Percentiles rank a stretch among this genome's conserved stretches.
Evolutionary conservation across 352 stramenopile species (phyloP).

Genomic region (Pythium dissimile): DNA sequence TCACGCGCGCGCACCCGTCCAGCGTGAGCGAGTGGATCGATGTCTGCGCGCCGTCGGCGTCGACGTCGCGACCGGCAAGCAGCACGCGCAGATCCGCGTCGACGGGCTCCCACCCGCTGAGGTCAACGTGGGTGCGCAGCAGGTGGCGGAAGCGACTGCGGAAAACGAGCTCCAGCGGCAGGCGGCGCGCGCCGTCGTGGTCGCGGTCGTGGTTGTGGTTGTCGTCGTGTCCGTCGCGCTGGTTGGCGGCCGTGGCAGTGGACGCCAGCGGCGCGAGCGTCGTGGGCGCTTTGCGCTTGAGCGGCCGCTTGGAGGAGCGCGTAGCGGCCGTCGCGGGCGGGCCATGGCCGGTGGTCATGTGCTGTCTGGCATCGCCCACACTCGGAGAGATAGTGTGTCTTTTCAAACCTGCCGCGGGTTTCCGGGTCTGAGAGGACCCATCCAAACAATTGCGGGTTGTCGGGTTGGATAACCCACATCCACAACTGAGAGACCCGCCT

Average conservation of each 20-base stretch:
- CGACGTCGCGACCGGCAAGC: constrained; percentile 5
- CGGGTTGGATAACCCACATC: neutral
- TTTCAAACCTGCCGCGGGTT: neutral
- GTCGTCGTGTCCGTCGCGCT: too few species aligned
- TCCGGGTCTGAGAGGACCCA: neutral
- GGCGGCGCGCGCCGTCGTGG: neutral
- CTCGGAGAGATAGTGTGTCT: neutral
- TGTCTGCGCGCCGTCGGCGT: too few species aligned
- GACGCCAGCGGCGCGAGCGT: constrained; percentile 19
- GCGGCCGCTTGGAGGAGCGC: neutral
- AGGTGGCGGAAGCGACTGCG: constrained; percentile 25
- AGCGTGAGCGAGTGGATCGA: constrained; percentile 22
- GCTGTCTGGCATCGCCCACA: neutral
- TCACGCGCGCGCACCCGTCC: constrained; percentile 26
- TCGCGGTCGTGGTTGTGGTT: too few species aligned
- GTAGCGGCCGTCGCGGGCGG: neutral
- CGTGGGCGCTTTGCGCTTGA: constrained; percentile 14
- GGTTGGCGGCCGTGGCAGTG: neutral
- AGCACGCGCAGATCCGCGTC: constrained; percentile 41
- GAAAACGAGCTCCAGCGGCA: constrained; percentile 42
- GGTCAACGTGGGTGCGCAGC: constrained; percentile 42
- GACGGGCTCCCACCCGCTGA: constrained; percentile 48
- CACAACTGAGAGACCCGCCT: too few species aligned
- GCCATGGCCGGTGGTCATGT: constrained; percentile 9
- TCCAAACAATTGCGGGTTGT: too few species aligned